A percentile compares a stretch with the other conserved stretches of the same genome.
Conservation (phyloP, 805 yeast genomes). For the Starmera amethionina region DNA sequence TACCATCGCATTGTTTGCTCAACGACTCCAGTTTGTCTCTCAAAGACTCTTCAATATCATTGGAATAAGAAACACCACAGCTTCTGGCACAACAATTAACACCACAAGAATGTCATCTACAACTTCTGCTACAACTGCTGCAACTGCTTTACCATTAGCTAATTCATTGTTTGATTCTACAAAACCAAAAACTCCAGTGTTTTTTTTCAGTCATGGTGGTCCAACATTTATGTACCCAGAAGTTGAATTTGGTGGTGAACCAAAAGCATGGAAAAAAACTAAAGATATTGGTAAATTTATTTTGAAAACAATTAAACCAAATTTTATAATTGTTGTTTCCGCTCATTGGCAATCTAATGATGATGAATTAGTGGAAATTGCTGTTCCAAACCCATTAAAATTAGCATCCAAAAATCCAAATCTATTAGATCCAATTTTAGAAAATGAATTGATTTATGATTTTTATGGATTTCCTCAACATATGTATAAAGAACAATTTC, state of each 20-base stretch:
- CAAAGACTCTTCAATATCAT: neutral
- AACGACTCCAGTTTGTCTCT: neutral
- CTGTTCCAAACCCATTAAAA: constrained; percentile 34
- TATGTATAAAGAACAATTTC: constrained; percentile 57
- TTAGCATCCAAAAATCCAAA: neutral
- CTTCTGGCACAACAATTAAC: neutral
- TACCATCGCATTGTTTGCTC: neutral
- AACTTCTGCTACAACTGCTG: neutral
- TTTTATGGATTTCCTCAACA: constrained; percentile 62
- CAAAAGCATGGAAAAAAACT: constrained; percentile 50
- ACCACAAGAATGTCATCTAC: neutral
- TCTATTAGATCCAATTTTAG: constrained; percentile 18
- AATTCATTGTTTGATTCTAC: constrained; percentile 7
- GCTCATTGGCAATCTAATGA: constrained; percentile 67
- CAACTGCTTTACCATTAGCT: neutral
- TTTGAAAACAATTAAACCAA: constrained; percentile 43
- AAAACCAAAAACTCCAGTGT: constrained; percentile 38
- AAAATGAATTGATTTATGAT: constrained; percentile 59
- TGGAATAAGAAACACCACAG: neutral
- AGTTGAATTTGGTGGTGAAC: constrained; percentile 38
- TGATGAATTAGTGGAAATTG: constrained; percentile 35
- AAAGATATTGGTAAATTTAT: constrained; percentile 42
- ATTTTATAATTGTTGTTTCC: constrained; percentile 54
- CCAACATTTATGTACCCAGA: constrained; percentile 61
- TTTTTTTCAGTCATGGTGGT: constrained; percentile 75